Base-by-base conservation (phyloP, 2,329 filamentous ascomycete species). In the Purpureocillium lavendulum region DNA sequence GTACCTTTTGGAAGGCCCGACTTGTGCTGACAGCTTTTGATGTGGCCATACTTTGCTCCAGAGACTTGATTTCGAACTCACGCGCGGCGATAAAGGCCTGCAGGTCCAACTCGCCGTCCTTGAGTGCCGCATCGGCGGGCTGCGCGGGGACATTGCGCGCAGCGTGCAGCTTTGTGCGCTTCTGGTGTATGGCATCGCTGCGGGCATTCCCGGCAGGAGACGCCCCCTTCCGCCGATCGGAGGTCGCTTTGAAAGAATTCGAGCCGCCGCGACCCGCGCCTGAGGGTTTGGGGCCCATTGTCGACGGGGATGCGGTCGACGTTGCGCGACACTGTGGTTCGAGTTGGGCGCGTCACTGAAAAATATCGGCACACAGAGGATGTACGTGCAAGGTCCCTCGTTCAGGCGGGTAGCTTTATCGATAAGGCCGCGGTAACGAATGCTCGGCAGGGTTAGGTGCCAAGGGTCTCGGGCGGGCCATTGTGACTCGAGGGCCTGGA, bases 1-100 rank as follows among this genome's bases (percentile, higher is more conserved):
- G 92, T 5, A 98, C 84, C 50, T 87, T 78, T 60, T 98, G 92
- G 55, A 97, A 97, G 12, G 90, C 89, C 38, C 90, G 75, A 41
- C 77, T 80, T 33, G 75, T 67, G 39, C 69, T 65, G 30, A 67
- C 65, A 5, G 64, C 63, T 58, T 84, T 89, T 35, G 86, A 83
- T 29, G 76, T 79, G 40, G 75, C 72, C 74, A 97, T 92, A 44
- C 85, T 87, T 53, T 82, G 72, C 57, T 95, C 85, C 35, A 97
- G 67, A 2, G 89, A 83, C 41, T 77, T 77, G 51, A 98, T 94
- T 66, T 97, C 90, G 53, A 86, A 94, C 55, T 94, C 82, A 44
- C 89, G 84, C 10, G 87, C 82, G 49, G 80, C 80, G 49, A 97
- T 73, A 53, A 97, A 98, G 21, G 82, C 77, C 49, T 84, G 79